Conservation (phyloP, 192 early-diverging fungal genomes). For the Backusella tuberculispora region DNA sequence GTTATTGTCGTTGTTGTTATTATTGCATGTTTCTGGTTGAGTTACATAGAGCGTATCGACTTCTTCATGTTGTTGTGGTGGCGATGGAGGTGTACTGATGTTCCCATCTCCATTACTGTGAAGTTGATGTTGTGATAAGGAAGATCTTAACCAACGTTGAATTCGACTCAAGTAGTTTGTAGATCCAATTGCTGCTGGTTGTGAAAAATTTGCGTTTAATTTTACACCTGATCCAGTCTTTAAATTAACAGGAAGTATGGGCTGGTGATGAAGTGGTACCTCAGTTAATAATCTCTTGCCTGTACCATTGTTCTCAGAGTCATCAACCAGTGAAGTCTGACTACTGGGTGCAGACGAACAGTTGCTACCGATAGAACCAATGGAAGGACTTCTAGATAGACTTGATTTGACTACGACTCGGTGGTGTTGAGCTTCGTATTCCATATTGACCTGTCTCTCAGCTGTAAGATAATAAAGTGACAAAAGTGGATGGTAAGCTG, state of each 20-base stretch:
- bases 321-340: slow-evolving; percentile 29
- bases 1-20: neutral
- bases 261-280: neutral
- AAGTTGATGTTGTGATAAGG: slow-evolving; percentile 23
- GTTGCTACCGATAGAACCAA: slow-evolving; percentile 27
- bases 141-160: slow-evolving; percentile 40
- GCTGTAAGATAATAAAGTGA: slow-evolving; percentile 85
- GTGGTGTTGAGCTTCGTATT: slow-evolving; percentile 2
- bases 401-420: neutral
- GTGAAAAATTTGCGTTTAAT: slow-evolving; percentile 8
- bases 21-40: neutral
- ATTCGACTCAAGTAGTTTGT: slow-evolving; percentile 31
- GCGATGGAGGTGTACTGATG: neutral
- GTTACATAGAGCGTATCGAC: neutral
- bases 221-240: slow-evolving; percentile 9
- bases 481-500: slow-evolving; percentile 65
- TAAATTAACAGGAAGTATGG: neutral
- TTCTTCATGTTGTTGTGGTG: slow-evolving; percentile 16
- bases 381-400: slow-evolving; percentile 28
- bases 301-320: neutral
- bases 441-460: slow-evolving; percentile 50
- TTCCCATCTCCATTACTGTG: neutral
- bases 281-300: slow-evolving; percentile 11
- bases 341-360: slow-evolving; percentile 27
- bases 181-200: slow-evolving; percentile 28